A percentile compares a stretch with the other conserved stretches of the same genome.
Evolutionary conservation across 441 rosid genomes (phyloP).

Genomic region (Manihot esculenta): DNA sequence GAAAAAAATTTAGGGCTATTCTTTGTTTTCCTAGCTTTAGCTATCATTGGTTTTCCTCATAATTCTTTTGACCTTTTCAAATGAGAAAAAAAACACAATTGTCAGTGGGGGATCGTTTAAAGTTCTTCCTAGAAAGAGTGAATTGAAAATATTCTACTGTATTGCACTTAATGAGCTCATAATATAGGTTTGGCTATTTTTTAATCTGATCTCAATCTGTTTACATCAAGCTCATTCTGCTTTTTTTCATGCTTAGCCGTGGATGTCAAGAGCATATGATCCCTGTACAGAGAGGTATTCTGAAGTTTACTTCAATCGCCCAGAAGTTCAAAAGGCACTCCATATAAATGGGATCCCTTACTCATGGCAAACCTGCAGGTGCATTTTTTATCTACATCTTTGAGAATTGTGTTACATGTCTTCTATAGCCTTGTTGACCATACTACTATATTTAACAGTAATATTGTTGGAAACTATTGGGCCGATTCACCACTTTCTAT

Average conservation of each 20-base stretch:
- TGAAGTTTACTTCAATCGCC: slow-evolving; percentile 63
- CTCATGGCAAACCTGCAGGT: slow-evolving; percentile 89
- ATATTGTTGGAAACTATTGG: slow-evolving; percentile 65
- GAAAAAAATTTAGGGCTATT: not conserved
- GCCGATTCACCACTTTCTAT: slow-evolving; percentile 77
- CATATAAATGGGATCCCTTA: slow-evolving; percentile 69
- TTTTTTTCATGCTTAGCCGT: slow-evolving; percentile 55
- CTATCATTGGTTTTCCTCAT: not conserved
- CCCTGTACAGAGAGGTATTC: slow-evolving; percentile 95
- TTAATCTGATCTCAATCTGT: slow-evolving; percentile 9
- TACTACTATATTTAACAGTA: slow-evolving; percentile 39
- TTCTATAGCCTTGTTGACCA: slow-evolving; percentile 10
- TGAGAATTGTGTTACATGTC: not conserved
- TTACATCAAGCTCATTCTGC: slow-evolving; percentile 9
- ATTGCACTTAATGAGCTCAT: not conserved
- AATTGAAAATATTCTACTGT: not conserved
- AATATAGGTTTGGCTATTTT: not conserved
- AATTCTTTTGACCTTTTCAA: not conserved
- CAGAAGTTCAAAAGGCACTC: slow-evolving; percentile 86
- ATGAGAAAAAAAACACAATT: not conserved
- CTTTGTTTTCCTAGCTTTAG: not conserved
- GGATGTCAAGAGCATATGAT: slow-evolving; percentile 97
- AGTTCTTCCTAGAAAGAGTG: not conserved
- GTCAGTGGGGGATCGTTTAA: not conserved
- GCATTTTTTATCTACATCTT: not conserved